phyloP scores from a whole-genome alignment of 192 early-diverging fungal genomes.

The Umbelopsis sp. region DNA sequence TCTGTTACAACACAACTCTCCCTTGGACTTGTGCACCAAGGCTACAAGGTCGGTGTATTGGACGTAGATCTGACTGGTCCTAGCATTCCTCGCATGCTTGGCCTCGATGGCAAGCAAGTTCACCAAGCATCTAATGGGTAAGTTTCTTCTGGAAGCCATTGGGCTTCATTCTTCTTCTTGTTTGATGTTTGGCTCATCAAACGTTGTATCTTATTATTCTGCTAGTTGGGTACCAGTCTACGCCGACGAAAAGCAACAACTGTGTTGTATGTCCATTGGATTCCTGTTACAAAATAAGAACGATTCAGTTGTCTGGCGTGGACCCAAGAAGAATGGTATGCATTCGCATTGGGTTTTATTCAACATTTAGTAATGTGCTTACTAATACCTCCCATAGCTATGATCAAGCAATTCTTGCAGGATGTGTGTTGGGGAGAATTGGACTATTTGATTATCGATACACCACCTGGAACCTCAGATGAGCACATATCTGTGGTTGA shows the following conservation, averaged over 20 bases:
- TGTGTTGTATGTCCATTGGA: constrained; percentile 95
- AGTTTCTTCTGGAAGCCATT: constrained; percentile 37
- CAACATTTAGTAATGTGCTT: background rate
- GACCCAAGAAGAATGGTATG: constrained; percentile 95
- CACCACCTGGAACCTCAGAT: constrained; percentile 96
- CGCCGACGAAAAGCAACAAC: constrained; percentile 64
- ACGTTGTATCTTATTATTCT: background rate
- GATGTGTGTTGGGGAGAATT: constrained; percentile 97
- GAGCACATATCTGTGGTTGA: constrained; percentile 94
- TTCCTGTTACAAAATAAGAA: constrained; percentile 88
- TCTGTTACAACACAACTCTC: constrained; percentile 90
- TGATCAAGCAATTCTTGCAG: constrained; percentile 96
- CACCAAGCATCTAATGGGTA: constrained; percentile 91
- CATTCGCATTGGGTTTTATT: background rate
- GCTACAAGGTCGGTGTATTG: constrained; percentile 82
- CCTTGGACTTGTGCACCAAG: constrained; percentile 59
- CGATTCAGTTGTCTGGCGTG: constrained; percentile 97
- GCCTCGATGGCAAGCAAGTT: constrained; percentile 83
- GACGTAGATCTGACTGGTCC: constrained; percentile 99
- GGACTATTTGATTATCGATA: constrained; percentile 95
- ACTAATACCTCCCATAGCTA: constrained; percentile 57
- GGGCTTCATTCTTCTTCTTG: too few species aligned
- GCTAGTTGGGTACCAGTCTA: constrained; percentile 78
- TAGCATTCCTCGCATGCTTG: constrained; percentile 94
- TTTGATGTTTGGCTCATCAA: background rate